Evolutionary conservation across 2,329 filamentous ascomycete genomes (phyloP).

Genomic region (Clonostachys chloroleuca): DNA sequence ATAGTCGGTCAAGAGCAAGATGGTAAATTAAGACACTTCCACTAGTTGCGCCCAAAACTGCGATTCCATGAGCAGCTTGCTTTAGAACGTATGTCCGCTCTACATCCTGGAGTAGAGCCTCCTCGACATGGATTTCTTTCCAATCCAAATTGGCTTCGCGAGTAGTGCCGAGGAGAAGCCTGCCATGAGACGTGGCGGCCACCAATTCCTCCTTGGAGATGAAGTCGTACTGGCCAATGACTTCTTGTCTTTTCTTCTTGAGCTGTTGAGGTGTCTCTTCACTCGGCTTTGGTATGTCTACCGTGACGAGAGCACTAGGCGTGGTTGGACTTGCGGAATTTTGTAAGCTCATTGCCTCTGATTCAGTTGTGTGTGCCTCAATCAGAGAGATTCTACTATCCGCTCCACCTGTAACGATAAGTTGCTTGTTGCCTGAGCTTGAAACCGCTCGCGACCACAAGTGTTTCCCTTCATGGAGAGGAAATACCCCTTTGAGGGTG

Average conservation of each 20-base stretch:
- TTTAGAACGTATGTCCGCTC: slow-evolving; percentile 42
- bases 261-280: too few relatives aligned
- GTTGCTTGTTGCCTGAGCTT: slow-evolving; percentile 17
- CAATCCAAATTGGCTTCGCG: slow-evolving; percentile 23
- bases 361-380: slow-evolving; percentile 9
- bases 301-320: too few relatives aligned
- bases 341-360: too few relatives aligned
- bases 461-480: slow-evolving; percentile 80
- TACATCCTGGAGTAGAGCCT: slow-evolving; percentile 27
- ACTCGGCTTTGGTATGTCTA: too few relatives aligned
- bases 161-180: slow-evolving; percentile 44
- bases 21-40: slow-evolving; percentile 43
- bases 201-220: slow-evolving; percentile 48
- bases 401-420: slow-evolving; percentile 74
- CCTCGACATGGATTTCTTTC: slow-evolving; percentile 32
- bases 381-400: slow-evolving; percentile 66
- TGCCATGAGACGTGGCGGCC: slow-evolving; percentile 55
- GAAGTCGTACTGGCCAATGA: slow-evolving; percentile 61
- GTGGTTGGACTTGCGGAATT: too few relatives aligned
- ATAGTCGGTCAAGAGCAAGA: slow-evolving; percentile 13
- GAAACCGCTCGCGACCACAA: slow-evolving; percentile 70
- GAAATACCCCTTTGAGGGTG: slow-evolving; percentile 48
- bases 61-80: slow-evolving; percentile 27
- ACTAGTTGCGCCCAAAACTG: slow-evolving; percentile 42
- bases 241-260: slow-evolving; percentile 17